A percentile compares a stretch with the other conserved stretches of the same genome.
Evolutionary conservation across 108 stramenopile genomes (phyloP).

Genomic region (Skeletonema menzelii): DNA sequence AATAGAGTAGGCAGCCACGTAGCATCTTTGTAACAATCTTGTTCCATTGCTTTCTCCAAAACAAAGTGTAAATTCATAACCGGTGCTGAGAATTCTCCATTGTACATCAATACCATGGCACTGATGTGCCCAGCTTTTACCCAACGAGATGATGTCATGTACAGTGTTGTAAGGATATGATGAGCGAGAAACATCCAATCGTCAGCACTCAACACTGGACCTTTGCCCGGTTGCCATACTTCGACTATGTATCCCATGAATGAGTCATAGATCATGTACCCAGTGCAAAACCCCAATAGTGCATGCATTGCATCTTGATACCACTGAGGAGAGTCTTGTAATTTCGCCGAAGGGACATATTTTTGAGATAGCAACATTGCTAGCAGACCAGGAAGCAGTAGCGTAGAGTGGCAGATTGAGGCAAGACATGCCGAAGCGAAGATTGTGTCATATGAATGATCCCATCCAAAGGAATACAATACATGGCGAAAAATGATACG

Average conservation of each 20-base stretch:
- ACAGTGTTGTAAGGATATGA: slow-evolving; percentile 26
- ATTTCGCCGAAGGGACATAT: slow-evolving; percentile 21
- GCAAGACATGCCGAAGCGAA: slow-evolving; percentile 24
- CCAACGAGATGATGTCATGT: slow-evolving; percentile 33
- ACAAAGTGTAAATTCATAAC: slow-evolving; percentile 35
- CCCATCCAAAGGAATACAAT: slow-evolving; percentile 25
- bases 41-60: slow-evolving; percentile 21
- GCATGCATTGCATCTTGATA: slow-evolving; percentile 35
- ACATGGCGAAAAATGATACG: slow-evolving; percentile 10
- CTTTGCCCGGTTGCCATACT: slow-evolving; percentile 32
- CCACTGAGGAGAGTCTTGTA: slow-evolving; percentile 30
- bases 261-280: slow-evolving; percentile 49
- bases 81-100: slow-evolving; percentile 36
- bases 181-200: slow-evolving; percentile 41
- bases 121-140: slow-evolving; percentile 32
- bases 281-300: slow-evolving; percentile 39
- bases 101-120: slow-evolving; percentile 38
- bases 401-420: slow-evolving; percentile 23
- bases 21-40: slow-evolving; percentile 9
- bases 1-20: slow-evolving; percentile 19
- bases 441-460: slow-evolving; percentile 4
- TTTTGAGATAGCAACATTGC: slow-evolving; percentile 25
- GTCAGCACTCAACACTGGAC: slow-evolving; percentile 29
- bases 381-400: slow-evolving; percentile 23
- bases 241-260: slow-evolving; percentile 34